Base-by-base conservation (phyloP, 495 filamentous ascomycete species). In the Hypoxylon lienhwacheense region DNA sequence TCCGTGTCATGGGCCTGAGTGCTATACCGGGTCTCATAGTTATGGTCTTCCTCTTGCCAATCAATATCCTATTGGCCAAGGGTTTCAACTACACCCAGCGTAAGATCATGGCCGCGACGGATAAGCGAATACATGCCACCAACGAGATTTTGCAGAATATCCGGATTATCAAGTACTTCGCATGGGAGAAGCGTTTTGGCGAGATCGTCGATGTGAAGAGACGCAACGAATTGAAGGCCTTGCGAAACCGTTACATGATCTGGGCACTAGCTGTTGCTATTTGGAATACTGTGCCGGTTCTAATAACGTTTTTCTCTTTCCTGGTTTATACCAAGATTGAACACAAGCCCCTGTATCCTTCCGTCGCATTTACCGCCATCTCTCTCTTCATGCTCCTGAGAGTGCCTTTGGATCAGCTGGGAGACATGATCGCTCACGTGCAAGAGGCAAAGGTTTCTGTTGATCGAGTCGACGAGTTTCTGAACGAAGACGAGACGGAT, bases 91-190 rank as follows among this genome's bases (percentile, higher is more conserved):
- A 76, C 29, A 86, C 87, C 3, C 92, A 97, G 67, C 91, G 91
- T 68, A 79, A 81, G 59, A 97, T 99, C 58, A 86, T 97, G 76
- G 85, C 89, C 44, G 90, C 91, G 10, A 97, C 95, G 4, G 95
- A 99, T 73, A 91, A 92, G 59, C 86, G 95, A 25, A 99, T 99
- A 55, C 87, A 97, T 68, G 86, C 89, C 2, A 97, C 95, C 5
- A 97, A 97, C 69, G 95, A 99, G 69, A 88, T 97, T 5, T 77
- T 99, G 16, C 92, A 95, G 63, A 99, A 97, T 59, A 97, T 99
- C 59, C 83, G 95, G 24, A 97, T 99, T 63, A 97, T 99, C 81
- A 99, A 99, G 69, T 99, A 91, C 70, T 99, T 99, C 68, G 92
- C 95, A 1, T 99, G 95, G 95, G 95, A 99, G 69, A 85, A 88